phyloP scores from a whole-genome alignment of 192 early-diverging fungal genomes.

The Linnemannia schmuckeri region DNA sequence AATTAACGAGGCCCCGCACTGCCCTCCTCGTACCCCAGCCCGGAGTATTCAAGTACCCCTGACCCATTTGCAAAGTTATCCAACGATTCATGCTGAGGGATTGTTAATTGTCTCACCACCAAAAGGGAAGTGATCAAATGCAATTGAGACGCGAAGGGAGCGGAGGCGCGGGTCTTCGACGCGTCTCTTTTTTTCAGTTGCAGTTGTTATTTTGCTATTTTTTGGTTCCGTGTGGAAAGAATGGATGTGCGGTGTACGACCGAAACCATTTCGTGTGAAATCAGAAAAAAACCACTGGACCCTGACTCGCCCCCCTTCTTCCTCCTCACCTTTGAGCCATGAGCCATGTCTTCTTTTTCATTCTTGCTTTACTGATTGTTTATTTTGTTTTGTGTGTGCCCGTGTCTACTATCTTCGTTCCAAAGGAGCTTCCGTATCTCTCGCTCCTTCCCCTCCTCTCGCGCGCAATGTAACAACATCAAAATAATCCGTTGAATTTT shows the following conservation, averaged over 20 bases:
- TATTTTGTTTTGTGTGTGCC: not conserved
- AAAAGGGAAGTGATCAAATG: not conserved
- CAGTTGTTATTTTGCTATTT: not conserved
- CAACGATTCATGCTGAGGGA: no score
- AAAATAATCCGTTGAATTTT: slow-evolving; percentile 6
- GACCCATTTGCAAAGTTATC: no score
- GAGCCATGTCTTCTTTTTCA: not conserved
- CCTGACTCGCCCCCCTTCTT: not conserved
- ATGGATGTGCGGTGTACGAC: not conserved
- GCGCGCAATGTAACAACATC: slow-evolving; percentile 6
- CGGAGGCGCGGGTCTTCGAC: no score
- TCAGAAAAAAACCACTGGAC: not conserved
- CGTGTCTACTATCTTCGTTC: slow-evolving; percentile 4
- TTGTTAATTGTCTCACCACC: not conserved
- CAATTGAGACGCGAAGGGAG: not conserved
- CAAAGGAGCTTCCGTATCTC: not conserved
- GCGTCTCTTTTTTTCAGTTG: not conserved
- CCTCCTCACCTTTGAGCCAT: not conserved
- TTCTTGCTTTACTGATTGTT: not conserved
- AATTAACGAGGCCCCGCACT: no score
- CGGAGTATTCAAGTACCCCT: no score
- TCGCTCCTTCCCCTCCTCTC: not conserved
- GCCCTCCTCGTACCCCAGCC: no score
- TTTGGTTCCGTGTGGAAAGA: not conserved
- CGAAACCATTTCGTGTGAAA: not conserved